A percentile compares a stretch with the other conserved stretches of the same genome.
Conservation (phyloP, 306 rosid species). For the Prunus mume region DNA sequence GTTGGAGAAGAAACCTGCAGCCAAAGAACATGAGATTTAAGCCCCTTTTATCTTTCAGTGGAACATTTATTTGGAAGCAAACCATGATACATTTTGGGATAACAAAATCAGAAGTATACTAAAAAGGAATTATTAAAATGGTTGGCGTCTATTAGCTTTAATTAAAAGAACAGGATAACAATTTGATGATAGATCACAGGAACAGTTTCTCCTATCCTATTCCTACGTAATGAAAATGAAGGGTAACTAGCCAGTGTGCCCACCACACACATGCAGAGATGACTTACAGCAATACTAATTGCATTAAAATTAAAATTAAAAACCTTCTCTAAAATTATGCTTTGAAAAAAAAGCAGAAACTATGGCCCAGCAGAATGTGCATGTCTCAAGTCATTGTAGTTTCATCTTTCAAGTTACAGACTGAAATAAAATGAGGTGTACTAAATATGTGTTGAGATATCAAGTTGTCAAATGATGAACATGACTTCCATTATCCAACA, state of each 20-base stretch:
- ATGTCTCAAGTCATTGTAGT: not conserved
- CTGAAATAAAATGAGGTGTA: not conserved
- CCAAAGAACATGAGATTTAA: not conserved
- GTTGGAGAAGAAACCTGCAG: conserved; percentile 94
- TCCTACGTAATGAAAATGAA: not conserved
- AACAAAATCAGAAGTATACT: not conserved
- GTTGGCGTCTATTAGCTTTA: not conserved
- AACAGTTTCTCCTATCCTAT: not conserved
- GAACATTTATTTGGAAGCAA: not conserved
- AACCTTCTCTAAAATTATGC: not conserved
- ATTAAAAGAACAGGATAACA: not conserved
- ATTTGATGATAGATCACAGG: not conserved
- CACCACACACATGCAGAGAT: not conserved
- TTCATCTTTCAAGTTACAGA: not conserved
- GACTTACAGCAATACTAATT: not conserved
- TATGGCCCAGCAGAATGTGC: not conserved
- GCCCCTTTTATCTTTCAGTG: not conserved
- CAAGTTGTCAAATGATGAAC: not conserved
- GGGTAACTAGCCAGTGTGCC: not conserved
- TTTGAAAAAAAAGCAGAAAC: not conserved
- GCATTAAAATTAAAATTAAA: not conserved
- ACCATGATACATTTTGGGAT: no score
- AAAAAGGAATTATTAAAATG: no score
- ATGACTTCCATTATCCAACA: not conserved
- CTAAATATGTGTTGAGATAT: not conserved